These are phyloP conservation scores for Naegleria gruberi DNA, from an alignment of 208 protist species.

Conservation along the genomic window DNA sequence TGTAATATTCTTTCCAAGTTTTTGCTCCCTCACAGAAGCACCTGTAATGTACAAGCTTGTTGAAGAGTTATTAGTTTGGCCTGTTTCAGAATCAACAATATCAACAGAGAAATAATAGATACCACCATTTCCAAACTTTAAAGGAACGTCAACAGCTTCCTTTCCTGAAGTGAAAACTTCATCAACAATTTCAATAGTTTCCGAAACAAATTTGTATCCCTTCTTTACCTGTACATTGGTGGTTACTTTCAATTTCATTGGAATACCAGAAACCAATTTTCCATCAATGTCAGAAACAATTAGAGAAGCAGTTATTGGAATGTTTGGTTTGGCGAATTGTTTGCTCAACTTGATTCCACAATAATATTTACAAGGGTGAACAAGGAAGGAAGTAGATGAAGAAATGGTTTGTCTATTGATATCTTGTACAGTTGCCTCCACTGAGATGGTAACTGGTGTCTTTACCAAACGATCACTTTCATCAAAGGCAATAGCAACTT, in stretches of 20 bases:
- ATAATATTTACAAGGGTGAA: conserved; percentile 18
- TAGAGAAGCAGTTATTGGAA: background rate
- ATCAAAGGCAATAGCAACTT: background rate
- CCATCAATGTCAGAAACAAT: background rate
- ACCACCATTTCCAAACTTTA: background rate
- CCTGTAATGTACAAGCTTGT: background rate
- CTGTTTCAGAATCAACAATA: background rate
- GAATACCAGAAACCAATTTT: background rate
- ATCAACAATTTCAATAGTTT: background rate
- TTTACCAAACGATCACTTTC: background rate
- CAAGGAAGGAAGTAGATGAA: background rate
- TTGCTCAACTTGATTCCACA: background rate
- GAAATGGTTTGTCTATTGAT: conserved; percentile 6
- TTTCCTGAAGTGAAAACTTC: background rate
- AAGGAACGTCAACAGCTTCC: background rate
- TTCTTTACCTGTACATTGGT: background rate
- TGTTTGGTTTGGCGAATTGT: background rate
- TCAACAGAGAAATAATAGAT: background rate
- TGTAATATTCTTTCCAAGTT: background rate
- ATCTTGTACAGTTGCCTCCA: background rate
- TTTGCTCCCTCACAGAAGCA: background rate
- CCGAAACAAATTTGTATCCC: background rate
- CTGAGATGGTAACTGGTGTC: background rate
- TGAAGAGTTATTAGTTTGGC: background rate
- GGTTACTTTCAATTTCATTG: background rate